phyloP scores from a whole-genome alignment of 106 monocot genomes.

The Dactylorhiza incarnata region DNA sequence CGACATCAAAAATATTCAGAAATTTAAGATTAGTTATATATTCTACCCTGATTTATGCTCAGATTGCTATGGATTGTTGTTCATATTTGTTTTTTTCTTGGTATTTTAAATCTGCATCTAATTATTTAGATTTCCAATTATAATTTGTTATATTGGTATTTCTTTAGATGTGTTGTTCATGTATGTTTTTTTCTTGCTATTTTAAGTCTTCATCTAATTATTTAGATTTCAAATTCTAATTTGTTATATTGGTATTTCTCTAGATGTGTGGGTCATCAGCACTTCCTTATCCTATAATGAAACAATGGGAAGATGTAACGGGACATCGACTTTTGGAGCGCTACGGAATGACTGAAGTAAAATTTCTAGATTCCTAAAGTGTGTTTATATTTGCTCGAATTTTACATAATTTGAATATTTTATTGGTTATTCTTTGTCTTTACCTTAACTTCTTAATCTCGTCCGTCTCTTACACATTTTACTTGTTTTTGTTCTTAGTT shows the following conservation, averaged over 20 bases:
- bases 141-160: constrained; percentile 1
- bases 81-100: not conserved
- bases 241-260: not conserved
- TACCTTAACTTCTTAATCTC: not conserved
- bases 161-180: constrained; percentile 90
- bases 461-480: constrained; percentile 2
- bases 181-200: not conserved
- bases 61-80: not conserved
- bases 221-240: not conserved
- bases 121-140: not conserved
- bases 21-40: not conserved
- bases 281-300: constrained; percentile 90
- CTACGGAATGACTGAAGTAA: constrained; percentile 99
- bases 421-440: not conserved
- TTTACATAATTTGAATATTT: not conserved
- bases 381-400: not conserved
- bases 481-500: constrained; percentile 46
- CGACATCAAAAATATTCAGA: not conserved
- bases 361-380: not conserved
- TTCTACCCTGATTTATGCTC: not conserved
- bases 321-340: constrained; percentile 94
- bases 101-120: not conserved
- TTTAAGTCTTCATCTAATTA: not conserved
- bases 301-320: constrained; percentile 86
- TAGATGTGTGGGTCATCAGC: constrained; percentile 99